Evolutionary conservation across 176 grass and related monocot species (phyloP).

Genomic region (Themeda triandra): DNA sequence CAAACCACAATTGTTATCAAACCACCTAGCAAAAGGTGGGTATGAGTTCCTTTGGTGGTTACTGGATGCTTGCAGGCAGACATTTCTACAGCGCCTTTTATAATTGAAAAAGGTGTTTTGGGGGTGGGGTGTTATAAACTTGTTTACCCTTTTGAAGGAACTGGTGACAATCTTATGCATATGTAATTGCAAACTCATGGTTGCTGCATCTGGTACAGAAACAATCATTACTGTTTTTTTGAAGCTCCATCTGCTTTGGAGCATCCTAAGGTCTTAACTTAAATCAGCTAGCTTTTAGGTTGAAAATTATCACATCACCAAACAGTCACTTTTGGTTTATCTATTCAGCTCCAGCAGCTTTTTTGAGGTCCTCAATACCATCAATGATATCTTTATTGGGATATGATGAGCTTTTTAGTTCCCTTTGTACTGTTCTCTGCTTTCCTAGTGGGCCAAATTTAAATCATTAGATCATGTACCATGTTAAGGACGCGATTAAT

Average conservation of each 20-base stretch:
- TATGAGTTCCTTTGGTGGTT: not conserved
- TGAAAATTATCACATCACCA: not conserved
- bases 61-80: not conserved
- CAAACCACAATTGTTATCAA: not conserved
- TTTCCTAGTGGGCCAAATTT: not conserved
- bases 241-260: not conserved
- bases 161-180: not conserved
- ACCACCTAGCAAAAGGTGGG: not conserved
- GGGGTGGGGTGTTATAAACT: not conserved
- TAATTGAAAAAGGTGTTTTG: not conserved
- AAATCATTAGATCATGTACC: not conserved
- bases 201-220: not conserved
- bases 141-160: not conserved
- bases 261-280: not conserved
- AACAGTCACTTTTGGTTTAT: not conserved
- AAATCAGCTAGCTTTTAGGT: not conserved
- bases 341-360: not conserved
- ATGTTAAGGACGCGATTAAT: not conserved
- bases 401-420: constrained; percentile 6
- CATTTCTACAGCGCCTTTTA: not conserved
- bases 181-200: not conserved
- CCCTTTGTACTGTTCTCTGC: not conserved
- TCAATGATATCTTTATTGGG: not conserved
- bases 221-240: not conserved
- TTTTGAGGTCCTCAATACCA: not conserved